Base-by-base conservation (phyloP, 805 yeast genomes). In the Spathaspora arborariae region DNA sequence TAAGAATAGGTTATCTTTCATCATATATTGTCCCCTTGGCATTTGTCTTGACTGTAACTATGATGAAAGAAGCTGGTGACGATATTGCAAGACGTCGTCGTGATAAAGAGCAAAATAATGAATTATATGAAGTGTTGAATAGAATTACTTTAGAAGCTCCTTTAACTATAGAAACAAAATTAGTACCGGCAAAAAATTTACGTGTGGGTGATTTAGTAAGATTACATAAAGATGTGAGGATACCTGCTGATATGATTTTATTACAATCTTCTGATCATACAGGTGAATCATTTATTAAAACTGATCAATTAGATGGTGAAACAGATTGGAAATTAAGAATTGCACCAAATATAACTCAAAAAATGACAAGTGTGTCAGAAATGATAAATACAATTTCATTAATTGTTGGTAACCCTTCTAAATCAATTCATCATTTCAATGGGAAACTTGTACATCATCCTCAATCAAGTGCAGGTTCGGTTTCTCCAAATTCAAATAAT, bases 301-400 rank as follows among this genome's bases (percentile, higher is more conserved):
- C 99, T 0, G 99, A 94, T 70, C 99, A 94, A 67, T 73, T 94
- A 43, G 99, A 94, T 65, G 99, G 99, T 60, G 99, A 94, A 65
- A 94, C 99, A 5, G 99, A 94, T 68, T 94, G 99, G 99, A 94
- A 94, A 63, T 72, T 94, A 46, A 74, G 99, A 56, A 68, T 88
- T 34, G 94, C 97, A 0, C 77, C 84, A 41, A 76, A 82, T 10
- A 58, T 82, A 22, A 88, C 97, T 0, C 98, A 92, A 60, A 64
- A 64, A 30, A 54, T 80, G 38, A 42, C 55, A 2, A 64, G 79
- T 10, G 67, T 76, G n/a, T 70, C 72, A 42, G 80, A 78, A 41
- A 60, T 86, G 43, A 72, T 72, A 26, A 75, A 78, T 47, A 74
- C 82, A 39, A 53, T 69, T 13, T 63, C 72, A 19, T 71, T 74